phyloP scores from a whole-genome alignment of 257 asterid genomes.

The Linaria vulgaris region DNA sequence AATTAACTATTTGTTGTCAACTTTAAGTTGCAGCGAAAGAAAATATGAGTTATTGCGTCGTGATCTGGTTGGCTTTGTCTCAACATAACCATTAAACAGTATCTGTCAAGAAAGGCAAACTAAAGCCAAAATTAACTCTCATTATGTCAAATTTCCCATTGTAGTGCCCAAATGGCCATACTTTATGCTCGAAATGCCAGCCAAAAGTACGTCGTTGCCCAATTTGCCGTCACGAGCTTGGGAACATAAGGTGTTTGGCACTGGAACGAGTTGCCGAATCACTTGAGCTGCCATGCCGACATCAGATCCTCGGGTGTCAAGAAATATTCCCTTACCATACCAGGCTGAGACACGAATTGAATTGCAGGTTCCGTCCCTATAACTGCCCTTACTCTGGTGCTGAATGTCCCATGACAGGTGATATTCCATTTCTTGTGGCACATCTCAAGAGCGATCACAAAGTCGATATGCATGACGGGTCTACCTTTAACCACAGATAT shows the following conservation, averaged over 20 bases:
- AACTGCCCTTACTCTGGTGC: slow-evolving; percentile 58
- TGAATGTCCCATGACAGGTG: slow-evolving; percentile 49
- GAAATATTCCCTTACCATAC: slow-evolving; percentile 47
- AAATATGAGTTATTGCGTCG: not conserved
- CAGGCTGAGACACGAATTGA: slow-evolving; percentile 44
- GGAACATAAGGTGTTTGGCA: slow-evolving; percentile 60
- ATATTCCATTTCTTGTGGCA: slow-evolving; percentile 43
- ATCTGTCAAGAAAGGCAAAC: not conserved
- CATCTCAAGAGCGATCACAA: slow-evolving; percentile 59
- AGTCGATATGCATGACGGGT: slow-evolving; percentile 60
- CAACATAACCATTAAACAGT: not conserved
- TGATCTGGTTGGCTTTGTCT: not conserved
- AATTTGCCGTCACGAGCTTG: slow-evolving; percentile 52
- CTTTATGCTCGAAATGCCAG: slow-evolving; percentile 56
- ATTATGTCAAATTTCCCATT: slow-evolving; percentile 10
- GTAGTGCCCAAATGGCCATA: slow-evolving; percentile 64
- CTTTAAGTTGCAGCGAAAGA: not conserved
- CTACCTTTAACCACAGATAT: slow-evolving; percentile 59
- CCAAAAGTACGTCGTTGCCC: slow-evolving; percentile 48
- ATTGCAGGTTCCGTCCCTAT: slow-evolving; percentile 51
- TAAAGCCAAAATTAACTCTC: slow-evolving; percentile 4
- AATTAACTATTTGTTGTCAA: not conserved
- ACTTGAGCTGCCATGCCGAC: slow-evolving; percentile 52
- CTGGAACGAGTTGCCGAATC: slow-evolving; percentile 58
- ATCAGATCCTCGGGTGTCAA: slow-evolving; percentile 47